Evolutionary conservation across 805 yeast species (phyloP).

Genomic region (Wilhelminamyces savonicus): DNA sequence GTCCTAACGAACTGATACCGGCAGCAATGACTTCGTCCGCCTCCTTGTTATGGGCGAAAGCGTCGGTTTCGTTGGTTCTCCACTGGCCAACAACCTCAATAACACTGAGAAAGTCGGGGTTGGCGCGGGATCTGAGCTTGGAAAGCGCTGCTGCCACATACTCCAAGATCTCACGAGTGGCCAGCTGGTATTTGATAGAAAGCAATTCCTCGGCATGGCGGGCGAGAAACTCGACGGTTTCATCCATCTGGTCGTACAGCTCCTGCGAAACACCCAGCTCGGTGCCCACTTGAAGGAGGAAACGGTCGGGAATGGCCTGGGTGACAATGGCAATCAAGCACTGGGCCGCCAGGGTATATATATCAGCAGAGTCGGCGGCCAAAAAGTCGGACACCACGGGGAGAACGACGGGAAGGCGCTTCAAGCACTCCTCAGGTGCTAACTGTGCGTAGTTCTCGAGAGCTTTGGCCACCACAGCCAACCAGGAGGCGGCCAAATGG

Average conservation of each 20-base stretch:
- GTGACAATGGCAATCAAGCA: slow-evolving; percentile 76
- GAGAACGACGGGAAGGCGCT: slow-evolving; percentile 44
- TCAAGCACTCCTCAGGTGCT: slow-evolving; percentile 40
- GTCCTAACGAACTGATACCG: slow-evolving; percentile 78
- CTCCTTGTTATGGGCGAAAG: slow-evolving; percentile 62
- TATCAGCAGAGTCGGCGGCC: slow-evolving; percentile 55
- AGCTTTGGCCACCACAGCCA: slow-evolving; percentile 88
- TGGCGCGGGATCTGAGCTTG: slow-evolving; percentile 57
- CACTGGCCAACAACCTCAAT: slow-evolving; percentile 75
- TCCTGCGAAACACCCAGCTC: slow-evolving; percentile 37
- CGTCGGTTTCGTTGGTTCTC: slow-evolving; percentile 71
- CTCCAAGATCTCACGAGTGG: slow-evolving; percentile 70
- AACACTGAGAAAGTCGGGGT: slow-evolving; percentile 64
- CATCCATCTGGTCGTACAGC: slow-evolving; percentile 51
- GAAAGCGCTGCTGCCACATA: slow-evolving; percentile 56
- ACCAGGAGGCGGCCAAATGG: slow-evolving; percentile 90
- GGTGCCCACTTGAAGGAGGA: slow-evolving; percentile 47
- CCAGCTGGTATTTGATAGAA: slow-evolving; percentile 67
- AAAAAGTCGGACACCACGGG: slow-evolving; percentile 58
- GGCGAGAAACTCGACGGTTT: slow-evolving; percentile 44
- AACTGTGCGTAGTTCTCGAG: slow-evolving; percentile 33
- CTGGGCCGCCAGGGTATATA: slow-evolving; percentile 75
- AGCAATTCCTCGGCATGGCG: slow-evolving; percentile 54
- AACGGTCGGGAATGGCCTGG: slow-evolving; percentile 57
- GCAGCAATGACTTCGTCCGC: slow-evolving; percentile 78